Evolutionary conservation across 192 early-diverging fungal genomes (phyloP).

Genomic region (Backusella westeae): DNA sequence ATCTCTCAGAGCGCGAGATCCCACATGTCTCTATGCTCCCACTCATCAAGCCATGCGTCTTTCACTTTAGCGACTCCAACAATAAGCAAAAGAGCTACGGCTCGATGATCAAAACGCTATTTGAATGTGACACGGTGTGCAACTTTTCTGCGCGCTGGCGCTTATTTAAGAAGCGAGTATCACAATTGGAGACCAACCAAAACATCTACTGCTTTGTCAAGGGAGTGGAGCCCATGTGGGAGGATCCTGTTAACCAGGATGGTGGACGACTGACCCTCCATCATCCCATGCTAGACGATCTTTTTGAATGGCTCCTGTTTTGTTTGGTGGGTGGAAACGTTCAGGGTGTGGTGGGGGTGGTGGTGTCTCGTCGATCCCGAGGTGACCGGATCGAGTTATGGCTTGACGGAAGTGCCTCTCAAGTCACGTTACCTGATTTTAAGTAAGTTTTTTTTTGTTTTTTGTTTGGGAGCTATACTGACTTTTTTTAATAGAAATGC

Average conservation of each 20-base stretch:
- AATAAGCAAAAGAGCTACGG: slow-evolving; percentile 42
- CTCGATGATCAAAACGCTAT: slow-evolving; percentile 44
- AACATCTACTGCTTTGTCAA: slow-evolving; percentile 68
- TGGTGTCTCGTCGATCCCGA: slow-evolving; percentile 33
- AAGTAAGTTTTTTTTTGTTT: slow-evolving; percentile 18
- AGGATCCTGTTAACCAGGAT: slow-evolving; percentile 70
- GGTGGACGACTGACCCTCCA: slow-evolving; percentile 56
- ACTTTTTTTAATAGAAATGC: neutral
- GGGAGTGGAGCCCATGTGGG: slow-evolving; percentile 78
- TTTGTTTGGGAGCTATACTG: neutral
- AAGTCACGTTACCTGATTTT: slow-evolving; percentile 23
- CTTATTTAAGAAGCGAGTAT: slow-evolving; percentile 32
- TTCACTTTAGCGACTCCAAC: slow-evolving; percentile 48
- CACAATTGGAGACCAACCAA: slow-evolving; percentile 57
- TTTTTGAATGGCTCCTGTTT: slow-evolving; percentile 46
- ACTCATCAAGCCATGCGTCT: neutral
- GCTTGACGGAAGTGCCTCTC: slow-evolving; percentile 34
- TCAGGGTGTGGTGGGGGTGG: slow-evolving; percentile 25
- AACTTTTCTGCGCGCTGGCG: slow-evolving; percentile 50
- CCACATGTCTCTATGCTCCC: slow-evolving; percentile 8
- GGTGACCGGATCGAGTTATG: slow-evolving; percentile 54
- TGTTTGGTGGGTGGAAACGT: slow-evolving; percentile 45
- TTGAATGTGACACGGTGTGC: slow-evolving; percentile 44
- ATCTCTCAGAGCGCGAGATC: slow-evolving; percentile 17
- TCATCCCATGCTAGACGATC: slow-evolving; percentile 31